phyloP scores from a whole-genome alignment of 139 green algal genomes.

The Volvox reticuliferus region DNA sequence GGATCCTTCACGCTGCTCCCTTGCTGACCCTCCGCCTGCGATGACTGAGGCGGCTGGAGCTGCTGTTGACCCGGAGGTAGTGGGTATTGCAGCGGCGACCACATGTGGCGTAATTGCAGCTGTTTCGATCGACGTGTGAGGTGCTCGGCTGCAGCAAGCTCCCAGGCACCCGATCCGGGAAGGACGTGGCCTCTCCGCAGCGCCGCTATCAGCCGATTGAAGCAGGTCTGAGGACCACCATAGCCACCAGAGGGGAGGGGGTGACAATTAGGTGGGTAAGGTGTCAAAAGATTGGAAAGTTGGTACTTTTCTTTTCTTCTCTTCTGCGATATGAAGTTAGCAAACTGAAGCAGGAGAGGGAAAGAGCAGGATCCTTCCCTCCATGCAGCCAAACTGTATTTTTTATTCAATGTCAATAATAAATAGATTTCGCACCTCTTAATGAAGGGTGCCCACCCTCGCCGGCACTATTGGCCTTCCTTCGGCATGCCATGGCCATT shows the following conservation, averaged over 20 bases:
- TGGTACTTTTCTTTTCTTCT: no score
- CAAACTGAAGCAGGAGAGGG: no score
- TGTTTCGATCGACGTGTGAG: not conserved
- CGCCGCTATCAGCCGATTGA: not conserved
- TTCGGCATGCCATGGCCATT: no score
- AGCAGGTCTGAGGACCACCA: not conserved
- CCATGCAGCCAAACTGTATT: no score
- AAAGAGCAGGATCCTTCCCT: no score
- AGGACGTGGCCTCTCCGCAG: constrained; percentile 19
- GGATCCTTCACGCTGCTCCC: not conserved
- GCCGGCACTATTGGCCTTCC: no score
- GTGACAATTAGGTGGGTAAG: not conserved
- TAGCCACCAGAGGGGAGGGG: not conserved
- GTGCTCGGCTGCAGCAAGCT: constrained; percentile 21
- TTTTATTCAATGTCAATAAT: no score
- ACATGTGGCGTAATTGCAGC: not conserved
- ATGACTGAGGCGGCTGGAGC: not conserved
- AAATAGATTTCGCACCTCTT: no score
- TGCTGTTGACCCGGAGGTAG: not conserved
- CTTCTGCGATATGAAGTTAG: no score
- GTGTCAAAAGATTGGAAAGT: no score
- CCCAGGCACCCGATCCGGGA: constrained; percentile 27
- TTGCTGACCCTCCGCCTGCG: not conserved
- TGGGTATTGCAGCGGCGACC: no score
- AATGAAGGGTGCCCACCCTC: no score